Conservation (phyloP, 768 basidiomycete species). For the Lanmaoa rubissima region DNA sequence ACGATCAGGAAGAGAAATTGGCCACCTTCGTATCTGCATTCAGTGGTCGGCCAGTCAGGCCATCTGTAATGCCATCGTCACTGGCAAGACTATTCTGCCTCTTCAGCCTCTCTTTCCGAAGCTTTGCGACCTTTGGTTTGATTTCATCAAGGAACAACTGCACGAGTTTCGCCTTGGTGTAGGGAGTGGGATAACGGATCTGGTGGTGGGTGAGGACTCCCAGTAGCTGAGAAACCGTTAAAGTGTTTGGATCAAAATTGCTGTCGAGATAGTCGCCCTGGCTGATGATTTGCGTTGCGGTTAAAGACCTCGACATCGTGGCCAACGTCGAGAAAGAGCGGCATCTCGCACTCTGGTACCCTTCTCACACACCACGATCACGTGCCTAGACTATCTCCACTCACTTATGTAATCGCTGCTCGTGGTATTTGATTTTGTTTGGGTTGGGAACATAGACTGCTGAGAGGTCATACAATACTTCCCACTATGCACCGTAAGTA, state of each 20-base stretch:
- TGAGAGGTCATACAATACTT: too few relatives aligned
- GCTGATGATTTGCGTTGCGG: conserved; percentile 72
- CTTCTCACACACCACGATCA: conserved; percentile 17
- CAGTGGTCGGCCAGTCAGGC: conserved; percentile 73
- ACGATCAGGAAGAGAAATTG: conserved; percentile 2
- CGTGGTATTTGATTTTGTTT: too few relatives aligned
- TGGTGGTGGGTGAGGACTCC: conserved; percentile 78
- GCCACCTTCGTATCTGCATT: conserved; percentile 46
- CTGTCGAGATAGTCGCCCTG: conserved; percentile 77
- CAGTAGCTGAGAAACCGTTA: conserved; percentile 80
- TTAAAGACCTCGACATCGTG: conserved; percentile 66
- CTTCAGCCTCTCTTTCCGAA: conserved; percentile 63
- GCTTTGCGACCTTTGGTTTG: conserved; percentile 52
- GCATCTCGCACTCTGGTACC: neutral
- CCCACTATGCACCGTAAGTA: too few relatives aligned
- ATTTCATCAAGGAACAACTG: conserved; percentile 78
- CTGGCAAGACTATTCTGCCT: conserved; percentile 71
- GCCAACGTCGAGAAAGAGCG: conserved; percentile 14
- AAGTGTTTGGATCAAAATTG: conserved; percentile 67
- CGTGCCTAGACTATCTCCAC: conserved; percentile 9
- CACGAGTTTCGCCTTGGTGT: conserved; percentile 76
- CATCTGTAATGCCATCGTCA: conserved; percentile 81
- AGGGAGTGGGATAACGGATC: conserved; percentile 67
- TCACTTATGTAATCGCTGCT: too few relatives aligned
- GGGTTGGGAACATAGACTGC: too few relatives aligned